phyloP scores from a whole-genome alignment of 1,139 yeast genomes.

The Yamadazyma diospyri region DNA sequence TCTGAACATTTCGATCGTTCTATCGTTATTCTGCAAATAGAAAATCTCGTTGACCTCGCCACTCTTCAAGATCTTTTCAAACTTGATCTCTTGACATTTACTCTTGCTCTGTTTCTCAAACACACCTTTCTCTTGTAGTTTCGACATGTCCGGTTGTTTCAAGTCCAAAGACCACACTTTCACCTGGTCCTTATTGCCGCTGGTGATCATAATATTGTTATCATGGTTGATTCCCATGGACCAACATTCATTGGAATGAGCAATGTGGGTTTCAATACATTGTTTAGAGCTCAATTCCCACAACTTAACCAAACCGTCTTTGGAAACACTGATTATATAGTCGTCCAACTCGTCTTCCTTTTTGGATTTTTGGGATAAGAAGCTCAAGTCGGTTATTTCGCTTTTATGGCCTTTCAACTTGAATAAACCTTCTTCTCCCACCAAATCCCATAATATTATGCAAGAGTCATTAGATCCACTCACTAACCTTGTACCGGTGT shows the following conservation, averaged over 20 bases:
- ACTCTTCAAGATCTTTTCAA: slow-evolving; percentile 31
- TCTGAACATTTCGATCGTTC: slow-evolving; percentile 78
- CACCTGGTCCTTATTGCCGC: slow-evolving; percentile 78
- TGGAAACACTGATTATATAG: slow-evolving; percentile 72
- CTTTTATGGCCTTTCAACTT: slow-evolving; percentile 88
- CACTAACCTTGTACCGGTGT: slow-evolving; percentile 76
- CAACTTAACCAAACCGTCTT: slow-evolving; percentile 85
- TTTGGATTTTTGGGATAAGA: slow-evolving; percentile 34
- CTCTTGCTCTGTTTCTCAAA: slow-evolving; percentile 78
- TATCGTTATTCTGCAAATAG: slow-evolving; percentile 73
- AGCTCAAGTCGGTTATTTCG: slow-evolving; percentile 70
- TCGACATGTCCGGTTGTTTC: slow-evolving; percentile 45
- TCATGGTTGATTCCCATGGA: slow-evolving; percentile 49
- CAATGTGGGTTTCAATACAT: slow-evolving; percentile 91
- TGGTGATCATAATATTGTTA: slow-evolving; percentile 53
- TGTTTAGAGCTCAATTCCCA: slow-evolving; percentile 93
- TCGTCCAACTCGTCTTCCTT: slow-evolving; percentile 55
- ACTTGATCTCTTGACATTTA: slow-evolving; percentile 62
- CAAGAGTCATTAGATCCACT: slow-evolving; percentile 86
- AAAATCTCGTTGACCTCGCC: slow-evolving; percentile 53
- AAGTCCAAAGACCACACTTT: slow-evolving; percentile 77
- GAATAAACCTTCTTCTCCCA: slow-evolving; percentile 85
- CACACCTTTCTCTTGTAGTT: slow-evolving; percentile 59
- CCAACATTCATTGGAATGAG: slow-evolving; percentile 95
- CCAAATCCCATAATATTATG: slow-evolving; percentile 91